Evolutionary conservation across 2,329 filamentous ascomycete genomes (phyloP), one percentile per base, ranked within the genome.

Genomic region (Sporothrix brunneoviolacea): DNA sequence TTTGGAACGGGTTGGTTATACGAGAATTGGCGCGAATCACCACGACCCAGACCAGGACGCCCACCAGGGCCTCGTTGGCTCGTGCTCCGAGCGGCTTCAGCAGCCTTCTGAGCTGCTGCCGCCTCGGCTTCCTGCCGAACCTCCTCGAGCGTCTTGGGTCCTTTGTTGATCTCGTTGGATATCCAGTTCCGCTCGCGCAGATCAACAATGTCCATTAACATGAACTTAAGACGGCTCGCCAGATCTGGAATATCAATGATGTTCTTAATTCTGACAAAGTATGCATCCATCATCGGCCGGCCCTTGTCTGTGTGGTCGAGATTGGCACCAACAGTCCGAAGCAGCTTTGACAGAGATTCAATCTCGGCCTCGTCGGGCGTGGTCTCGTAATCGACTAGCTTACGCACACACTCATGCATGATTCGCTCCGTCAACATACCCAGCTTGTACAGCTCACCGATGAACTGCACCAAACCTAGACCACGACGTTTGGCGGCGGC

Each of bases 321-420:
- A 65, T 90, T 91, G 60, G 73, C 79, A 74, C 93, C 93, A 57
- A 98, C 94, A 35, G 93, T 95, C 59, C 86, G 83, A 55, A 98
- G 80, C 56, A 98, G 78, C 72, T 94, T 96, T 62, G 85, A 90
- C 69, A 98, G 82, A 59, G 89, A 95, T 76, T 98, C 93, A 54
- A 98, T 86, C 68, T 96, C 91, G 48, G 91, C 88, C 71, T 98
- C 93, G 61, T 98, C 93, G 39, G 93, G 93, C 54, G 89, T 74
- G 55, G 88, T 90, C 64, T 91, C 86, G 69, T 94, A 97, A 71
- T 98, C 91, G 59, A 98, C 88, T 57, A 98, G 80, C 71, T 95
- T 95, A 73, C 90, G 85, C 24, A 98, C 90, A 79, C 93, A 98
- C 70, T 96, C 89, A 74, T 98, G 91, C 93, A 98, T 98, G 71